Evolutionary conservation across 2,329 filamentous ascomycete genomes (phyloP), one percentile per base, ranked within the genome.

Genomic region (Alternaria conjuncta): DNA sequence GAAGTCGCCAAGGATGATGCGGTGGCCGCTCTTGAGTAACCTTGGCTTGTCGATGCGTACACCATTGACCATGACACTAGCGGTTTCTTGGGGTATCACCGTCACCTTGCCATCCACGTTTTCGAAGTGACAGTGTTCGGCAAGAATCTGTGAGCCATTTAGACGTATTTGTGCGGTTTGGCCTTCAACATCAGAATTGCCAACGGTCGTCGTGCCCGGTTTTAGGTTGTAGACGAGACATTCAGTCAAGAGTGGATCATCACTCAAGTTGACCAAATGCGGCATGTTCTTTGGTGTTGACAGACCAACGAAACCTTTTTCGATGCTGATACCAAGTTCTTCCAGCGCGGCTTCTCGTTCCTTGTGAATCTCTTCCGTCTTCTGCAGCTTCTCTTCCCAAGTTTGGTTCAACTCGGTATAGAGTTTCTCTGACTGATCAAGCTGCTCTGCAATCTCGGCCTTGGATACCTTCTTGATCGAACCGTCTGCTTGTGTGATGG

Each of bases 211-310:
- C 9, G 89, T 92, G 30, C 96, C 96, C 7, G 96, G 95, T 80
- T 99, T 99, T 71, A 99, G 87, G 75, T 99, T 99, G 83, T 99
- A 99, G 43, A 99, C 93, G 61, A 99, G 84, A 81, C 96, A 99
- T 82, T 99, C 96, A 6, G 95, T 94, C 47, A 99, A 86, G 30
- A 99, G 85, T 9, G 96, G 96, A 69, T 86, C 84, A 60, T 86
- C 84, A 69, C 94, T 97, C 71, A 99, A 83, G 79, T 99, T 99
- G 81, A 99, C 96, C 81, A 99, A 83, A 88, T 99, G 96, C 9
- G 96, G 96, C 93, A 98, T 99, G 82, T 97, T 97, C 84, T 99
- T 99, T 1, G 96, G 96, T 20, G 94, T 98, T 64, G 93, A 95
- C 65, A 99, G 84, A 13, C 96, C 96, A 65, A 99, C 90, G 75